phyloP scores from a whole-genome alignment of 1,139 yeast genomes.

The Magnusiomyces paraingens region DNA sequence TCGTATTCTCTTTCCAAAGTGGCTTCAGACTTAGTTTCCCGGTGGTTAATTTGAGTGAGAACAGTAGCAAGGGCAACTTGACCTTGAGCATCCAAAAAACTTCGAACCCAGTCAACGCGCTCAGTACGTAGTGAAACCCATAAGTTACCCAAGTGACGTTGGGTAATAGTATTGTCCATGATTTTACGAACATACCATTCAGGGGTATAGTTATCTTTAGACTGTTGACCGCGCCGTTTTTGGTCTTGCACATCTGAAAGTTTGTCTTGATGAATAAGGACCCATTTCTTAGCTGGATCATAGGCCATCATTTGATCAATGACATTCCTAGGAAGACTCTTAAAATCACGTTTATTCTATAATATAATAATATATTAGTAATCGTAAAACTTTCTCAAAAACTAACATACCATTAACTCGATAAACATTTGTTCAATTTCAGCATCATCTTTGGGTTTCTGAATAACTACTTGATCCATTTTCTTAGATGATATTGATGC shows the following conservation, averaged over 20 bases:
- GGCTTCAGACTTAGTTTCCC: constrained; percentile 32
- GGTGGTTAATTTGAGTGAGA: constrained; percentile 40
- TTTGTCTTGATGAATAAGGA: constrained; percentile 82
- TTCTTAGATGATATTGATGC: constrained; percentile 13
- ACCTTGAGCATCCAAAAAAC: constrained; percentile 79
- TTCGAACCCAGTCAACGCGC: constrained; percentile 84
- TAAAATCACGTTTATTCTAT: constrained; percentile 75
- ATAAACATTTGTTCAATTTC: constrained; percentile 34
- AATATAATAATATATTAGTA: background rate
- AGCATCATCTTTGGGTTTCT: constrained; percentile 28
- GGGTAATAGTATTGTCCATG: constrained; percentile 61
- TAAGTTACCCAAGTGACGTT: constrained; percentile 69
- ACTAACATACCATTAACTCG: constrained; percentile 29
- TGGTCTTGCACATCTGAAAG: constrained; percentile 65
- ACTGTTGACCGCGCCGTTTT: constrained; percentile 35
- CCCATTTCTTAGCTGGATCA: constrained; percentile 79
- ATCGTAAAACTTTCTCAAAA: background rate
- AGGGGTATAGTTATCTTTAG: constrained; percentile 48
- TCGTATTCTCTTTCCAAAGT: constrained; percentile 53
- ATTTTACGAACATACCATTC: constrained; percentile 72
- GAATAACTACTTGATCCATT: constrained; percentile 13
- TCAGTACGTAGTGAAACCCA: constrained; percentile 92
- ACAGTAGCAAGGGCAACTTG: constrained; percentile 73
- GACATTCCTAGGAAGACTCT: constrained; percentile 70
- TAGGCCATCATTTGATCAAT: constrained; percentile 73